Base-by-base conservation (phyloP, 73 alveolate genomes). In the Durusdinium trenchii region DNA sequence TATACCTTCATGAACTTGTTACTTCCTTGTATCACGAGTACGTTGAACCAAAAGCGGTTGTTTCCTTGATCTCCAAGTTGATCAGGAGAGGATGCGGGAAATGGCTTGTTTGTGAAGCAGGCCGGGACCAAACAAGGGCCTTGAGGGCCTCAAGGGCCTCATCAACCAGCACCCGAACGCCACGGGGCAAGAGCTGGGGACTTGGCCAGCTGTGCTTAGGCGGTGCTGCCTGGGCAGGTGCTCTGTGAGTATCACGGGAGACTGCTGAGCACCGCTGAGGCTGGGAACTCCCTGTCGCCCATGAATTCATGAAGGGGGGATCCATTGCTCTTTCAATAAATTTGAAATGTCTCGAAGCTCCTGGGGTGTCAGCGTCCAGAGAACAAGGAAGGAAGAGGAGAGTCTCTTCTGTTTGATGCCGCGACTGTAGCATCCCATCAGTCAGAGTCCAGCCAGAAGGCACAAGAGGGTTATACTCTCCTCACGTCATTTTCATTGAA, bases 161-260 rank as follows among this genome's bases (percentile, higher is more conserved):
- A 18, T 32, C n/a, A 38, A 75, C 35, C 52, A 48, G 50, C 50
- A 7, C 16, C 52, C 51, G 14, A 3, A 5, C 14, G 16, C 38
- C 85, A 35, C 16, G 51, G 30, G 6, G 47, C 38, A 35, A 35
- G 47, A 73, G n/a, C n/a, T 36, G 51, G 52, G 6, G 52, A 35
- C 16, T 9, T 45, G 60, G 61, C 16, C 40, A 23, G 40, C 9
- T 57, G 62, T 40, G 52, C 30, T 7, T 32, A 87, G 87, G 98
- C 98, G 20, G 89, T 46, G 75, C 57, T 76, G 10, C 89, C 98
- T 12, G 98, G 98, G 45, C 60, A 91, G 48, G 89, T 91, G 89
- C 98, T 91, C 3, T 91, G 98, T 89, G 98, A 91, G 67, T 91
- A 91, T 43, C 98, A 89, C 48, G 98, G 98, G 51, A 46, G 76